Base-by-base conservation (phyloP, 352 stramenopile species). In the Phytophthora pini region DNA sequence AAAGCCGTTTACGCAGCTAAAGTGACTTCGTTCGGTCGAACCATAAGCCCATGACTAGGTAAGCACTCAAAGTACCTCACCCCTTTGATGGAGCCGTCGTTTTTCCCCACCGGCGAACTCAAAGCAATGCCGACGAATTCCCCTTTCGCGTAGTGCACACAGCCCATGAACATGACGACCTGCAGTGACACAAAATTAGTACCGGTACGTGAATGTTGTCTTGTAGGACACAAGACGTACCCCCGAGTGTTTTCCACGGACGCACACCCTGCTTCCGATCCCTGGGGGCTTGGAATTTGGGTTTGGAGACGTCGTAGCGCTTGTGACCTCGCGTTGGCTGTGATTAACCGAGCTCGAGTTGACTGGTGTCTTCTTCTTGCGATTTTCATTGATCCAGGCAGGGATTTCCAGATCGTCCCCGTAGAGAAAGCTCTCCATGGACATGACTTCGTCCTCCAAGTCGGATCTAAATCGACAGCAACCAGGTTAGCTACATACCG, bases 121-220 rank as follows among this genome's bases (percentile, higher is more conserved):
- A 94, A 62, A 36, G 76, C 70, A 22, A 94, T 71, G 6, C 86
- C 82, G 15, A 94, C 54, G 49, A 92, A 90, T 4, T 87, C 64
- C 11, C 84, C 86, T 48, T 90, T 93, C 9, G 77, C 70, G 61
- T 94, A 94, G 60, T 93, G 84, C 10, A 92, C 86, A 0, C 56
- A 47, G 0, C 86, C 86, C 1, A 79, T 50, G 56, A 92, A 94
- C 65, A 73, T 85, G 56, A 90, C 79, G 24, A 77, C 67, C 82
- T 88, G 34, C 12, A 48, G 36, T 8, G 11, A 43, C 0, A 57
- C 10, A 44, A 15, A 5, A 17, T 56, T 22, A 56, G 29, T 31
- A 27, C n/a, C 17, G 17, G 17, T 20, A 20, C 17, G 17, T 20
- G 22, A 56, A 20, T 54, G 15, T 1, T 43, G 15, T 7, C 7